Evolutionary conservation across 2,329 filamentous ascomycete species (phyloP).

Genomic region (Pyrenophora seminiperda): DNA sequence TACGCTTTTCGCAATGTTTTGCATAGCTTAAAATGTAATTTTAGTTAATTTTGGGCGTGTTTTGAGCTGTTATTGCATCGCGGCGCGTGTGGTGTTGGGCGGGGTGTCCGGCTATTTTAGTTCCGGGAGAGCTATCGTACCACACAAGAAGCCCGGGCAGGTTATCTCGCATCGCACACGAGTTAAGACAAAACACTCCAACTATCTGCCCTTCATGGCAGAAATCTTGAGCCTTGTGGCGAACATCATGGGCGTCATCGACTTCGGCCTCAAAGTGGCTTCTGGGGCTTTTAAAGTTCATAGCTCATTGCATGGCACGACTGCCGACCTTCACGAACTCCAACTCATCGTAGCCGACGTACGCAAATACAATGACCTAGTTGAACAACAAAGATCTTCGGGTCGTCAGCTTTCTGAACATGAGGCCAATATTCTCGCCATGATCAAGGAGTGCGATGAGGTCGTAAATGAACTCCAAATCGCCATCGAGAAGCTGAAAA

Average conservation of each 20-base stretch:
- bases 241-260: background rate
- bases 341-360: background rate
- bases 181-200: no score
- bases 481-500: background rate
- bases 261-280: background rate
- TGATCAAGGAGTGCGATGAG: background rate
- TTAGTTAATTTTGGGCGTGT: no score
- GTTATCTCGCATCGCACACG: no score
- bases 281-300: background rate
- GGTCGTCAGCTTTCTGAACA: background rate
- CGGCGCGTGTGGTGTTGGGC: no score
- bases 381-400: fast-evolving
- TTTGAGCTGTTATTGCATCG: no score
- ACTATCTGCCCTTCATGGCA: background rate
- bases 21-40: no score
- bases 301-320: background rate
- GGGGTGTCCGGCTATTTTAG: no score
- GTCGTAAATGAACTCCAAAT: background rate
- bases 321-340: background rate
- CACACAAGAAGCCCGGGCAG: no score
- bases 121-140: no score
- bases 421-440: background rate
- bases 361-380: background rate
- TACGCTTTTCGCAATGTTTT: no score
- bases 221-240: background rate